Conservation (phyloP, 257 asterid species). For the Lantana camara region DNA sequence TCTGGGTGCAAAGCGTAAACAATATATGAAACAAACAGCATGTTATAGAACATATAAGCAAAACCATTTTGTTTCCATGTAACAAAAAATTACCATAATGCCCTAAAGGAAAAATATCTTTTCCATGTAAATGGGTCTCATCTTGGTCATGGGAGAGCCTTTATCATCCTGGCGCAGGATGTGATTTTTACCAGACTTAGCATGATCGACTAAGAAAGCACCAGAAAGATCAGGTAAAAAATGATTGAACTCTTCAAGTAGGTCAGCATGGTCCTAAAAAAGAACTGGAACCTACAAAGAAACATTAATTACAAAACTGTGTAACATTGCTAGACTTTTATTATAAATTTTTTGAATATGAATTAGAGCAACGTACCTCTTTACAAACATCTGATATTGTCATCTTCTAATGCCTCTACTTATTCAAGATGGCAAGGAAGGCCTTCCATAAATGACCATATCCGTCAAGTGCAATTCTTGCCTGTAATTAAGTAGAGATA, state of each 20-base stretch:
- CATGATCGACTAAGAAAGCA: conserved; percentile 40
- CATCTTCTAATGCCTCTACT: conserved; percentile 59
- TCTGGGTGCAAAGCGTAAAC: conserved; percentile 34
- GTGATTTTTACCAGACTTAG: conserved; percentile 44
- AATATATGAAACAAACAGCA: conserved; percentile 37
- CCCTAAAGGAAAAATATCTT: conserved; percentile 49
- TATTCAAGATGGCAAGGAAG: conserved; percentile 72
- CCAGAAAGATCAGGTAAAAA: conserved; percentile 75
- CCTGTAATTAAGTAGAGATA: conserved; percentile 42
- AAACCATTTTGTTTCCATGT: conserved; percentile 15
- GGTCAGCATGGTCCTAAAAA: conserved; percentile 61
- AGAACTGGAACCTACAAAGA: conserved; percentile 62
- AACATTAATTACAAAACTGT: conserved; percentile 13
- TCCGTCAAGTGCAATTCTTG: conserved; percentile 73
- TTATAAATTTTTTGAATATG: conserved; percentile 13
- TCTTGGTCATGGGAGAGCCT: conserved; percentile 45
- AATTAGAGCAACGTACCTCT: conserved; percentile 43
- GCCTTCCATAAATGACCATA: conserved; percentile 62
- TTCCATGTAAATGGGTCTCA: conserved; percentile 40
- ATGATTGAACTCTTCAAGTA: conserved; percentile 75
- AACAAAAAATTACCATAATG: conserved; percentile 16
- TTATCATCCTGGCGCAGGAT: conserved; percentile 41
- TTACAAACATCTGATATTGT: conserved; percentile 60
- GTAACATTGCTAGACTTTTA: neutral
- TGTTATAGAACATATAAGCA: conserved; percentile 35